Conservation (phyloP, 352 stramenopile genomes). For the Blastocystis sp. region DNA sequence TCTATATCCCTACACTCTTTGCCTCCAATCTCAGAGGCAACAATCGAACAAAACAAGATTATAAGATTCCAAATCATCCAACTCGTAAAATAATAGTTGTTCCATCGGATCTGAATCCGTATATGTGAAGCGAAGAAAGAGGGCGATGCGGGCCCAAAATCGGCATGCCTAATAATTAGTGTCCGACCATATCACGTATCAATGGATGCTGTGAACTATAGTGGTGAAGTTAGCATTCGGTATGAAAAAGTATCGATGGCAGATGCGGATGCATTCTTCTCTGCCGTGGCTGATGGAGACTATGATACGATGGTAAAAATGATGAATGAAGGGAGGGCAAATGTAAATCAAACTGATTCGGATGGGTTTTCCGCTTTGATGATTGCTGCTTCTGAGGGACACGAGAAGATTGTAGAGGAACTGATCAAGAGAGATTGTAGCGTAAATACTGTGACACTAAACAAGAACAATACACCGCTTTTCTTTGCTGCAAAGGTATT, state of each 20-base stretch:
- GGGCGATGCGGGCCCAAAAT: no score
- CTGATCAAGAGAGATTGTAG: slow-evolving; percentile 56
- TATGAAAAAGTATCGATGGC: slow-evolving; percentile 60
- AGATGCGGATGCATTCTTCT: slow-evolving; percentile 64
- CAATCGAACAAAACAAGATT: background rate
- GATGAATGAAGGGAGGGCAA: slow-evolving; percentile 25
- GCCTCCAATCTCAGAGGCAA: background rate
- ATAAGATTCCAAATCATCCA: background rate
- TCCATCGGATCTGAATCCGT: background rate
- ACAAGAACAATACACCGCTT: slow-evolving; percentile 48
- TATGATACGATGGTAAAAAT: slow-evolving; percentile 43
- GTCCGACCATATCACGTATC: background rate
- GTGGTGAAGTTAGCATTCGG: slow-evolving; percentile 48
- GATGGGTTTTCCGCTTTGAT: slow-evolving; percentile 68
- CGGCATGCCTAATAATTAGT: background rate
- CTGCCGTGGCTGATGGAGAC: slow-evolving; percentile 57
- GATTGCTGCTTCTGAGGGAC: slow-evolving; percentile 62
- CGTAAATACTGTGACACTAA: slow-evolving; percentile 59
- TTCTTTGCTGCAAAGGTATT: slow-evolving; percentile 64
- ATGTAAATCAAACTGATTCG: slow-evolving; percentile 67
- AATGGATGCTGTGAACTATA: slow-evolving; percentile 22
- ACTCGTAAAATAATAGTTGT: background rate
- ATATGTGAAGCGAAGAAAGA: slow-evolving; percentile 41
- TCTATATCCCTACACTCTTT: slow-evolving; percentile 26
- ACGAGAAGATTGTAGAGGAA: slow-evolving; percentile 62